These are phyloP conservation scores for Chloromonas sp. DNA, from an alignment of 163 green algal genomes.

Conservation along the genomic window DNA sequence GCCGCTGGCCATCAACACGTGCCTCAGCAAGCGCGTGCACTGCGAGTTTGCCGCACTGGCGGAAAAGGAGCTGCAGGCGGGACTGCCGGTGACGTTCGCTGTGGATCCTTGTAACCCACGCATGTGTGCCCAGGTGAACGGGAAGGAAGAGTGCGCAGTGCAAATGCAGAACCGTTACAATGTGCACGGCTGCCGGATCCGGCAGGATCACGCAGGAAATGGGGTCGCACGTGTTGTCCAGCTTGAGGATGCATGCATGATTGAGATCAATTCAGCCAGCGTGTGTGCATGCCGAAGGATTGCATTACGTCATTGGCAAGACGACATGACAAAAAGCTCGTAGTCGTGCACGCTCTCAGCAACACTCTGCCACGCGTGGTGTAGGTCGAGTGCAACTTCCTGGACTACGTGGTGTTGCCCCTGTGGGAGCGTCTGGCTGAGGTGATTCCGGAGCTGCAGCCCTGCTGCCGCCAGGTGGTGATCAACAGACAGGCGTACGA, in stretches of 20 bases:
- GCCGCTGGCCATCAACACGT: constrained; percentile 34
- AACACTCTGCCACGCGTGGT: neutral
- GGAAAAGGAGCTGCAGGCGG: constrained; percentile 19
- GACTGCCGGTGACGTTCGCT: constrained; percentile 34
- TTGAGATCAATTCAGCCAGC: too few species aligned
- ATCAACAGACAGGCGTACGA: neutral
- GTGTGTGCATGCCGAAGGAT: too few species aligned
- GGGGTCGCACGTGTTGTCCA: too few species aligned
- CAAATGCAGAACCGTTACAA: neutral
- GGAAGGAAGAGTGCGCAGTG: neutral
- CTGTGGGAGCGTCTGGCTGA: constrained; percentile 44
- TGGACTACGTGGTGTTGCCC: constrained; percentile 41
- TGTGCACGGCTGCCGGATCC: neutral
- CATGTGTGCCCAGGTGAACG: constrained; percentile 27
- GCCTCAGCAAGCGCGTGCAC: constrained; percentile 27
- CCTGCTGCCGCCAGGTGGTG: neutral
- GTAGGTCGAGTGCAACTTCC: constrained; percentile 41
- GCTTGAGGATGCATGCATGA: too few species aligned
- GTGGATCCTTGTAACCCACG: constrained; percentile 24
- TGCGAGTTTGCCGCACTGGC: constrained; percentile 23
- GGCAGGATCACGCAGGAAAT: too few species aligned
- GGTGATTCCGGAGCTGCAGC: constrained; percentile 17
- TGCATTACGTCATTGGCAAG: too few species aligned
- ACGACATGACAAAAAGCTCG: too few species aligned
- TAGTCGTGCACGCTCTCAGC: too few species aligned